Evolutionary conservation across 2,329 filamentous ascomycete species (phyloP), one percentile per base, ranked within the genome.

Genomic region (Trematosphaeria pertusa): DNA sequence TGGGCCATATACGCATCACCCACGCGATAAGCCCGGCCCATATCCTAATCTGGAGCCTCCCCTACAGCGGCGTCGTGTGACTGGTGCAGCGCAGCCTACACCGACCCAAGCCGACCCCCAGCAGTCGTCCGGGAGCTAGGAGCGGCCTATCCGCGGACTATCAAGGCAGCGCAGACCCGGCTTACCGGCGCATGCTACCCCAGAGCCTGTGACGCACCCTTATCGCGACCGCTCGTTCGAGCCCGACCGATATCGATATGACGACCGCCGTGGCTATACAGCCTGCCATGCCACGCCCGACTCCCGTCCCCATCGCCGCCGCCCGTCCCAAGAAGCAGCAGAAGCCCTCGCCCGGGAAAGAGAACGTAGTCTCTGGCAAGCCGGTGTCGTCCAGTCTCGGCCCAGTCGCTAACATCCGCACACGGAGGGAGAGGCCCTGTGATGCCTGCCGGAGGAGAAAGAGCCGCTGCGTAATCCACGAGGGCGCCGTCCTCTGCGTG

Each of bases 401-500:
- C 31, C 59, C 68, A 35, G 60, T 70, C 34, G 65, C 70, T 52
- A 73, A 72, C 60, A 67, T 70, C 46, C 67, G 71, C 43, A 68
- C 71, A 41, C 58, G 73, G 24, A 64, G 71, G 51, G 73, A 75
- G 60, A 61, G 73, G 35, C 73, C 73, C 44, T 75, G 73, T 73
- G 87, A 91, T 75, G 84, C 87, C 49, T 94, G 90, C 72, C 81
- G 86, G 54, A 81, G 82, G 71, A 83, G 87, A 57, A 88, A 89
- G 70, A 84, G 84, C 63, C 87, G 87, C 73, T 94, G 90, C 74
- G 85, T 91, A 53, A 82, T 89, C 67, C 87, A 91, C 66, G 88
- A 93, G 69, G 87, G 87, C 56, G 84, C 88, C 60, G 79, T 80
- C 30, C 78, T 81, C 57, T 94, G 90, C 72, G 81, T 90, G 53